Conservation (phyloP, 148 eudicot species). For the Spergularia bocconei region DNA sequence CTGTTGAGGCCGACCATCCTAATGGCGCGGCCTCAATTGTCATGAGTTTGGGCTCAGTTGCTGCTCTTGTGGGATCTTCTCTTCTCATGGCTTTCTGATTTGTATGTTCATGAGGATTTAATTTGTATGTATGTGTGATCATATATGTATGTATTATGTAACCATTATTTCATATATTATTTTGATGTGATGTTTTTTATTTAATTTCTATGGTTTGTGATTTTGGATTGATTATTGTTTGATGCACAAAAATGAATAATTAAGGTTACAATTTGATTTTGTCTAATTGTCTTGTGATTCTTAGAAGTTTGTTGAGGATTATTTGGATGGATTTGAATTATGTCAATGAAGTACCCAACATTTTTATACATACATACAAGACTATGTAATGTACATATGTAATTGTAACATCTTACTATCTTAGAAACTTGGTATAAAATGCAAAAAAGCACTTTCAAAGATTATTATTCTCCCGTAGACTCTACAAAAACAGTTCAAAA, state of each 20-base stretch:
- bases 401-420: no score
- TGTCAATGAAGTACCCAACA: background rate
- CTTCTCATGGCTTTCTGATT: conserved; percentile 47
- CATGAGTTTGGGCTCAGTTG: conserved; percentile 38
- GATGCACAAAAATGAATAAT: conserved; percentile 11
- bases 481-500: no score
- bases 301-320: background rate
- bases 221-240: conserved; percentile 22
- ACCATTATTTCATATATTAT: background rate
- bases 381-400: no score
- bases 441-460: no score
- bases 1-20: conserved; percentile 41
- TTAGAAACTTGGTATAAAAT: no score
- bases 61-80: conserved; percentile 51
- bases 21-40: conserved; percentile 37
- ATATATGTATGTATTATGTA: background rate
- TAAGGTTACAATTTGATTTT: background rate
- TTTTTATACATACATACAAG: background rate
- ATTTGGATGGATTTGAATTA: conserved; percentile 2
- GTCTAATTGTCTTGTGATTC: conserved; percentile 11
- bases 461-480: no score
- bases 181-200: conserved; percentile 11
- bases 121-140: background rate
- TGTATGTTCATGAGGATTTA: background rate
- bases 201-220: conserved; percentile 6